phyloP scores from a whole-genome alignment of 257 asterid genomes.

The Mitragyna speciosa region DNA sequence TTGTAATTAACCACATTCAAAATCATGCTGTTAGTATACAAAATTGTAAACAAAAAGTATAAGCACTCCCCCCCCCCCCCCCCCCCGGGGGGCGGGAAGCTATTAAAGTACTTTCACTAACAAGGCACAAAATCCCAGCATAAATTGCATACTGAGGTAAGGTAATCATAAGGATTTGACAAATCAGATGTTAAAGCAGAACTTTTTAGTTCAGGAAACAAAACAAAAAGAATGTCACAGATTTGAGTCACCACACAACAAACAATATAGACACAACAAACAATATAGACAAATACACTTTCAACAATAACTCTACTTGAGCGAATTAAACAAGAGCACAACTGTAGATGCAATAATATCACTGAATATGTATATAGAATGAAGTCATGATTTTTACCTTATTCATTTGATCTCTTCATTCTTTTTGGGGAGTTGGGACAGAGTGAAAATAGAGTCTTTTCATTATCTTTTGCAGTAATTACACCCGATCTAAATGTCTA shows the following conservation, averaged over 20 bases:
- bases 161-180: background rate
- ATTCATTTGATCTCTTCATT: background rate
- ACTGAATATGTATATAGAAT: too few relatives aligned
- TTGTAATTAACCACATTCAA: slow-evolving; percentile 39
- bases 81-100: too few relatives aligned
- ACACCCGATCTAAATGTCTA: too few relatives aligned
- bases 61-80: background rate
- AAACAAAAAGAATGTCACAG: background rate
- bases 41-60: background rate
- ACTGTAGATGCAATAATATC: background rate
- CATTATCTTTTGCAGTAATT: background rate
- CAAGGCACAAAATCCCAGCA: background rate
- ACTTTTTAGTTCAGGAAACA: background rate
- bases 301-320: background rate
- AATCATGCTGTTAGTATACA: background rate
- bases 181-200: background rate
- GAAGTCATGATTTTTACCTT: too few relatives aligned
- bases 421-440: background rate
- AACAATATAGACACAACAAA: too few relatives aligned
- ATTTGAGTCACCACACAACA: too few relatives aligned
- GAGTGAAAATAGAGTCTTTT: background rate
- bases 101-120: background rate
- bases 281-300: too few relatives aligned
- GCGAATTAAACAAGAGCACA: background rate
- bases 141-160: background rate